Conservation (phyloP, 257 asterid species). For the Przewalskia tangutica region DNA sequence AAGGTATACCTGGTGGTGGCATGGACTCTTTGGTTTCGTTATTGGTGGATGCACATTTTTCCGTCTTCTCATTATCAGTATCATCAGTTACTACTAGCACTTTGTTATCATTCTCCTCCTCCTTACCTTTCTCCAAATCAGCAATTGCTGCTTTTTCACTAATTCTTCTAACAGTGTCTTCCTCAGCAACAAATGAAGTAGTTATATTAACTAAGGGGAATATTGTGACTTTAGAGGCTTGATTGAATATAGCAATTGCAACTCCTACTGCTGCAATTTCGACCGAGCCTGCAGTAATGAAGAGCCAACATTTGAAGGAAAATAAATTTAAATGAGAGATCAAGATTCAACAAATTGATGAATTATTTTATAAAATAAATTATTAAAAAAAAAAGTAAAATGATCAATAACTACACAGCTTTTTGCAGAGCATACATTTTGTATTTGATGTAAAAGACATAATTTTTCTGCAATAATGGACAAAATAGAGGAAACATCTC, state of each 20-base stretch:
- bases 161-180: constrained; percentile 49
- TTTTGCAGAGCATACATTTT: background rate
- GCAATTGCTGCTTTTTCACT: constrained; percentile 8
- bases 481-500: background rate
- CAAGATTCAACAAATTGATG: background rate
- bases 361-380: background rate
- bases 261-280: constrained; percentile 91
- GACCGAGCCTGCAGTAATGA: constrained; percentile 49
- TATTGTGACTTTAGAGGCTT: constrained; percentile 78
- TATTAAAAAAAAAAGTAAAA: too few species aligned
- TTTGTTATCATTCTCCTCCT: constrained; percentile 8
- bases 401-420: too few species aligned
- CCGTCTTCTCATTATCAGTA: constrained; percentile 4
- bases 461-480: background rate
- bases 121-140: constrained; percentile 17
- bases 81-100: background rate
- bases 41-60: constrained; percentile 3
- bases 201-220: constrained; percentile 93
- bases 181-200: constrained; percentile 94
- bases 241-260: constrained; percentile 76
- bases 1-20: constrained; percentile 17
- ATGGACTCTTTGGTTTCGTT: constrained; percentile 13
- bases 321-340: background rate
- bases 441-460: background rate
- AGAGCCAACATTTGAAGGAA: background rate